Evolutionary conservation across 2,329 filamentous ascomycete genomes (phyloP).

Genomic region (Colletotrichum chlorophyti): DNA sequence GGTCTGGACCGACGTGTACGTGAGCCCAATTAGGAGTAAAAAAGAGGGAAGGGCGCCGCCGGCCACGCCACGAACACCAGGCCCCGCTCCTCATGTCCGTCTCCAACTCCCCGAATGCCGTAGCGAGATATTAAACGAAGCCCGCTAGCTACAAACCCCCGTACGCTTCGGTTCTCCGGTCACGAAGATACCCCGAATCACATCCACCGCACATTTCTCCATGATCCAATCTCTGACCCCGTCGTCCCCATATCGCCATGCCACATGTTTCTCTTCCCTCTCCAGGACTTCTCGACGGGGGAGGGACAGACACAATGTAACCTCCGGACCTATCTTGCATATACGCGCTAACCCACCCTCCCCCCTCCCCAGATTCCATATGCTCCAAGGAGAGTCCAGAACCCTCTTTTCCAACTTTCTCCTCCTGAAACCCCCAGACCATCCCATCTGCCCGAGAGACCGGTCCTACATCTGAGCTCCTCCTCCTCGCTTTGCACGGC

Average conservation of each 20-base stretch:
- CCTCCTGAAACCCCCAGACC: not conserved
- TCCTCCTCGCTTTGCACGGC: no score
- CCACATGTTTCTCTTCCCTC: not conserved
- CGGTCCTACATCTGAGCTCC: no score
- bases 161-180: not conserved
- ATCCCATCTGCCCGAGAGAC: not conserved
- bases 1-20: not conserved
- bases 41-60: no score
- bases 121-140: no score
- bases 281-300: not conserved
- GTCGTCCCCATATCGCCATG: not conserved
- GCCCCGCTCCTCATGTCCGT: no score
- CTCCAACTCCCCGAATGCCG: no score
- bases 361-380: slow-evolving; percentile 12
- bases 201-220: not conserved
- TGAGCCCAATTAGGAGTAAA: no score
- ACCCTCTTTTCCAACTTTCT: not conserved
- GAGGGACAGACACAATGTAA: slow-evolving; percentile 18
- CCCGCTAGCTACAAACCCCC: no score
- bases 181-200: not conserved
- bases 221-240: not conserved
- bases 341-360: not conserved
- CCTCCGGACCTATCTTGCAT: slow-evolving; percentile 26
- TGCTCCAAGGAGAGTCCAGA: slow-evolving; percentile 10
- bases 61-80: no score